phyloP scores from a whole-genome alignment of 78 protist species.

The Dictyostelium intermedium region DNA sequence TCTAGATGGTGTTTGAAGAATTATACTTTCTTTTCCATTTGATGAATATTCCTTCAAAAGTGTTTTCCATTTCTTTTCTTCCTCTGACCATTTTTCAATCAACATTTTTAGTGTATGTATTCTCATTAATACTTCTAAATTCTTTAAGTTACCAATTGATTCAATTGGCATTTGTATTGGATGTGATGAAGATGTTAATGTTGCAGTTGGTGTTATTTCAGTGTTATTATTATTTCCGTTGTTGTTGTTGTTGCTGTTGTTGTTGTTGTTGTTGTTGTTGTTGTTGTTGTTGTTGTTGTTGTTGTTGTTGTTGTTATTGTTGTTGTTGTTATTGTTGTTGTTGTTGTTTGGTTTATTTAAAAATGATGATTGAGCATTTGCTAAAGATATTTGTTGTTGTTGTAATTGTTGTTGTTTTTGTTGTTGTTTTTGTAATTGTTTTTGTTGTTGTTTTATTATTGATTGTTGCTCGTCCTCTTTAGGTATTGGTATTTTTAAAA shows the following conservation, averaged over 20 bases:
- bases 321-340: background rate
- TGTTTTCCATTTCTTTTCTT: conserved; percentile 37
- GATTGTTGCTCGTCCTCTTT: background rate
- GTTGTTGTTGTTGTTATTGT: background rate
- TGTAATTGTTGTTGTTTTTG: background rate
- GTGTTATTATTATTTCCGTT: too few relatives aligned
- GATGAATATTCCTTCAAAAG: conserved; percentile 16
- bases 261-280: background rate
- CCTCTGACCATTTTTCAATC: background rate
- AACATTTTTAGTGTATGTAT: conserved; percentile 2
- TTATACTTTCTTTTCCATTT: conserved; percentile 8
- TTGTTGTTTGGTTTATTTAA: background rate
- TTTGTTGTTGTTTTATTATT: background rate
- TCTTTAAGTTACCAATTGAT: conserved; percentile 1
- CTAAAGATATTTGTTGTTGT: background rate
- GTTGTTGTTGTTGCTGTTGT: background rate
- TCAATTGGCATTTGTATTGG: background rate
- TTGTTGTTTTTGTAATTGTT: background rate
- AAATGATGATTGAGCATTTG: background rate
- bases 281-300: background rate
- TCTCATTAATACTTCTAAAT: background rate
- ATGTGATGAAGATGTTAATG: background rate
- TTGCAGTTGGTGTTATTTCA: background rate
- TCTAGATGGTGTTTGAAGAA: conserved; percentile 28
- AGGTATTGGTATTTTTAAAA: conserved; percentile 17